phyloP scores from a whole-genome alignment of 495 filamentous ascomycete species.

The Echria macrotheca region DNA sequence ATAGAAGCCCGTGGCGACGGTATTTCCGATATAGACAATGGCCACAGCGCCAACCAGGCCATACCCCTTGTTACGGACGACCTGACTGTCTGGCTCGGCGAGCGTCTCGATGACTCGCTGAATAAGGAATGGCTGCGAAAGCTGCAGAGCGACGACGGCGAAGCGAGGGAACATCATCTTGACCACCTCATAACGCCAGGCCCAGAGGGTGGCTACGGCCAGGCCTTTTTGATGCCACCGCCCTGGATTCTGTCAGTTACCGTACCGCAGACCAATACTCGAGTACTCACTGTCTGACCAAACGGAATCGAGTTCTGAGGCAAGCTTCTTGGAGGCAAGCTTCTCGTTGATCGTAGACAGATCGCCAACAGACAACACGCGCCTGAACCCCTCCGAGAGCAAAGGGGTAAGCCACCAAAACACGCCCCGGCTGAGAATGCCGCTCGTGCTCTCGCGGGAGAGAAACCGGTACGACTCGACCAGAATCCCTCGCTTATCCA shows the following conservation, averaged over 20 bases:
- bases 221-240: slow-evolving; percentile 2
- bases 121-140: slow-evolving; percentile 27
- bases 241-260: background rate
- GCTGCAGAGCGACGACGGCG: slow-evolving; percentile 14
- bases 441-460: slow-evolving; percentile 22
- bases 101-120: slow-evolving; percentile 12
- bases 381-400: slow-evolving; percentile 22
- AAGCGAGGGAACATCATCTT: slow-evolving; percentile 19
- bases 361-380: slow-evolving; percentile 19
- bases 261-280: background rate
- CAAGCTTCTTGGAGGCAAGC: background rate
- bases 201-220: background rate
- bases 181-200: slow-evolving; percentile 12
- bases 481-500: slow-evolving; percentile 44
- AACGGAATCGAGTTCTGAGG: background rate
- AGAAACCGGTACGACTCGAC: slow-evolving; percentile 26
- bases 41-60: slow-evolving; percentile 29
- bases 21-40: background rate
- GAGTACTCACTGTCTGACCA: background rate
- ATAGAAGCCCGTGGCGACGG: slow-evolving; percentile 8
- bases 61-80: slow-evolving; percentile 33
- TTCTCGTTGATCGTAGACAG: slow-evolving; percentile 16
- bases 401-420: slow-evolving; percentile 34
- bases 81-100: slow-evolving; percentile 24
- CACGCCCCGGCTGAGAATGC: slow-evolving; percentile 21